Percentiles rank a stretch among this genome's conserved stretches.
phyloP scores from a whole-genome alignment of 306 rosid genomes.

The Vigna radiata region DNA sequence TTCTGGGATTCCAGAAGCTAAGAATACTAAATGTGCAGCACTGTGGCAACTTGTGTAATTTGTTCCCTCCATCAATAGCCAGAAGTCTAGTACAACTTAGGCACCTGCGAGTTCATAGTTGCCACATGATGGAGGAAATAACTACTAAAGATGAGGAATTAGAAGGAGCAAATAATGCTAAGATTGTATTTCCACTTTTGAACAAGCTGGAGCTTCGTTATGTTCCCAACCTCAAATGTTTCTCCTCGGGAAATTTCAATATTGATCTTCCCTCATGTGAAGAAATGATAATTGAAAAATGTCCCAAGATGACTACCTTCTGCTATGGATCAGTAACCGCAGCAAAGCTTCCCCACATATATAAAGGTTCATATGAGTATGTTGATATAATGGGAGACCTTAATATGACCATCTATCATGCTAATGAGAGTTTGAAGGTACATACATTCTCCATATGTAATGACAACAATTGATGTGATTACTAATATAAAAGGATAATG shows the following conservation, averaged over 20 bases:
- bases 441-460: not conserved
- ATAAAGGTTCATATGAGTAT: conserved; percentile 14
- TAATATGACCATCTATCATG: conserved; percentile 7
- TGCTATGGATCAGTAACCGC: conserved; percentile 4
- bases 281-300: conserved; percentile 15
- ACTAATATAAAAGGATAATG: not conserved
- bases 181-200: not conserved
- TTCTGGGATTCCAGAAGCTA: conserved; percentile 1
- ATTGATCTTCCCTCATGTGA: not conserved
- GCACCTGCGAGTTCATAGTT: not conserved
- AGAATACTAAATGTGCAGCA: not conserved
- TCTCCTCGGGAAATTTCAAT: not conserved
- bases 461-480: not conserved
- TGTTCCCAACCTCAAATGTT: not conserved
- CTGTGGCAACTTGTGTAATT: not conserved
- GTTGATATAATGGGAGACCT: not conserved
- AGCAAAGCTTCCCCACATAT: not conserved
- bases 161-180: conserved; percentile 2
- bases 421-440: not conserved
- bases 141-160: not conserved
- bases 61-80: not conserved
- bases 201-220: conserved; percentile 16
- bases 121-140: conserved; percentile 8
- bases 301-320: not conserved
- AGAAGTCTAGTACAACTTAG: not conserved